Base-by-base conservation (phyloP, 345 rosid species). In the Syzygium jambos region DNA sequence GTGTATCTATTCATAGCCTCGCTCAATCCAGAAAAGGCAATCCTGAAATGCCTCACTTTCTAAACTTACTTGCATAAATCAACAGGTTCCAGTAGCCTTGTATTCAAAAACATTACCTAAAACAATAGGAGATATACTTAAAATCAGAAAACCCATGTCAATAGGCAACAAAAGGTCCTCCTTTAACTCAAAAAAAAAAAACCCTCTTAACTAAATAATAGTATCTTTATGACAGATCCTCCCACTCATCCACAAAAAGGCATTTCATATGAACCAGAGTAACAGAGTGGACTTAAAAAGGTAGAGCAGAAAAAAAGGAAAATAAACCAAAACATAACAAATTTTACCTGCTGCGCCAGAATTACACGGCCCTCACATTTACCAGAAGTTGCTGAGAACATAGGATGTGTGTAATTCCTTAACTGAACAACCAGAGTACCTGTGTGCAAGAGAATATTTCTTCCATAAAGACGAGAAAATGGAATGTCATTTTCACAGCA, bases 391-490 rank as follows among this genome's bases (percentile, higher is more conserved):
- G 95, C 97, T 85, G 96, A 92, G 88, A 98, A 93, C 91, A 96
- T 95, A 86, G 99, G 99, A 86, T 89, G 92, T n/a, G 96, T 94
- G 90, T 95, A 98, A 91, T 98, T 88, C 92, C 99, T 91, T 87
- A 98, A 88, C 91, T 93, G 95, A 89, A 92, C 94, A 77, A 89
- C 92, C 86, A 98, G 91, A 51, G 93, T 91, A 86, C 96, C 95
- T 23, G 96, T 90, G 61, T 85, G 91, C 92, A 96, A 91, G 89
- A 86, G 59, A 88, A 95, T 89, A 87, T 94, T 96, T 88, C 99
- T 91, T 59, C 99, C 99, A 93, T 95, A 96, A 54, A 95, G 94
- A 88, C 99, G 95, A 51, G 98, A 94, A 94, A 98, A 96, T 29
- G 99, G 99, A 90, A 98, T 94, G 87, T 94, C 89, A 30, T 90